Evolutionary conservation across 768 basidiomycete species (phyloP), one percentile per base, ranked within the genome.

Genomic region (Tulasnella calospora): DNA sequence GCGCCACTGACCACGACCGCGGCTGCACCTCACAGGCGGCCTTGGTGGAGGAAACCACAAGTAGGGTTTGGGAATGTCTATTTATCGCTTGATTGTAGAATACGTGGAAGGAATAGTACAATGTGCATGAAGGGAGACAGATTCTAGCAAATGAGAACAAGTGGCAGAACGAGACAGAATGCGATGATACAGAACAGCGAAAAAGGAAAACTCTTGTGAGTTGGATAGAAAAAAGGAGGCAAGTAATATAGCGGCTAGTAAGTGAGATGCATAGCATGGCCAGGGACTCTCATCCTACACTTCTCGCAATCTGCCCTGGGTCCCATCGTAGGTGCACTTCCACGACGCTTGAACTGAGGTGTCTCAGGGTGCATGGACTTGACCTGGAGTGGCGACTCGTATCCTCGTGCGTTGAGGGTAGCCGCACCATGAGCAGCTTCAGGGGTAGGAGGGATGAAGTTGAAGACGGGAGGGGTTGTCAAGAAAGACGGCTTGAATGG

Each of bases 221-320:
- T 44, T 21, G 23, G n/a, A 10, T 44, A 19, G n/a, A 51, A 74
- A 33, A 35, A 33, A 35, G 19, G 73, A 41, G 46, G 44, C 6
- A 74, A 41, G n/a, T 19, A 41, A 44, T n/a, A 35, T 33, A 21
- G 40, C 3, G 40, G 55, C 70, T 44, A 55, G 41, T 71, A 90
- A 81, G 89, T 88, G 79, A 90, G 86, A 84, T 93, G 92, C 83
- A 90, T 88, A 84, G 88, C 92, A 82, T 93, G 92, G 3, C 92
- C 92, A 82, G 90, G 90, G 0, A 92, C 88, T 6, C 89, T 87
- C 81, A 88, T 83, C 67, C 87, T 86, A 83, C 92, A 92, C 79
- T 91, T 92, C 72, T 89, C 84, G 81, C 91, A 92, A 81, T 91
- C 92, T 3, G 88, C 85, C 15, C 91, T 88, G 4, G 91, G 92